Evolutionary conservation across 1,284 basidiomycete species (phyloP).

Genomic region (Malassezia vespertilionis): DNA sequence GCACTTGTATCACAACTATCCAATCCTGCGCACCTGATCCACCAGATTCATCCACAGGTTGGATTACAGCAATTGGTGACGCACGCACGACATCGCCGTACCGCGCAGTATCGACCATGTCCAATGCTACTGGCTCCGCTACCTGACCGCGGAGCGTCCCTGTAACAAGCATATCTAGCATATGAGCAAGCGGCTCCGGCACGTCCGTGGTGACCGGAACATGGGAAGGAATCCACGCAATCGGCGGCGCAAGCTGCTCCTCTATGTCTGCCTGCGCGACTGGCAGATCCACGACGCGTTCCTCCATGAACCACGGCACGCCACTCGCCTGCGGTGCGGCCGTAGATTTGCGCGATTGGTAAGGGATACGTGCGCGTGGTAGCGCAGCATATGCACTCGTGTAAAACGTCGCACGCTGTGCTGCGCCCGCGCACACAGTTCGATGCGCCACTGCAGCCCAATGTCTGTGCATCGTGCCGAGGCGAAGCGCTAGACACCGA

Average conservation of each 20-base stretch:
- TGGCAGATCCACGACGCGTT: slow-evolving; percentile 24
- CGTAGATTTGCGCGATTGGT: no score
- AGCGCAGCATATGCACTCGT: background rate
- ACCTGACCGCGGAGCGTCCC: slow-evolving; percentile 27
- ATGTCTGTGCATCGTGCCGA: background rate
- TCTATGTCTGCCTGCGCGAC: background rate
- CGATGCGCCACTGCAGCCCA: background rate
- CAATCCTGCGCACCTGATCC: slow-evolving; percentile 28
- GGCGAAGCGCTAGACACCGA: background rate
- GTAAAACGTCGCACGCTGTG: background rate
- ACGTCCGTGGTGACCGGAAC: slow-evolving; percentile 15
- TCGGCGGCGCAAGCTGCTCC: background rate
- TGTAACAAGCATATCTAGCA: slow-evolving; percentile 22
- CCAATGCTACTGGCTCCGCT: slow-evolving; percentile 15
- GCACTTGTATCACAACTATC: slow-evolving; percentile 40
- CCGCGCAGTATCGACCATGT: slow-evolving; percentile 16
- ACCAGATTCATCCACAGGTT: slow-evolving; percentile 25
- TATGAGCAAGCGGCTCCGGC: slow-evolving; percentile 20
- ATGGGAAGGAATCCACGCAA: slow-evolving; percentile 15
- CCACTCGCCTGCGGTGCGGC: background rate
- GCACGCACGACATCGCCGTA: slow-evolving; percentile 19
- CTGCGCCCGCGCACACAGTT: no score
- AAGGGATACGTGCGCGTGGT: slow-evolving; percentile 7
- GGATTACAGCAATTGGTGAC: slow-evolving; percentile 28
- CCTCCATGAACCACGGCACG: slow-evolving; percentile 34